A percentile compares a stretch with the other conserved stretches of the same genome.
phyloP scores from a whole-genome alignment of 2,329 filamentous ascomycete species.

The Talaromyces sp. region DNA sequence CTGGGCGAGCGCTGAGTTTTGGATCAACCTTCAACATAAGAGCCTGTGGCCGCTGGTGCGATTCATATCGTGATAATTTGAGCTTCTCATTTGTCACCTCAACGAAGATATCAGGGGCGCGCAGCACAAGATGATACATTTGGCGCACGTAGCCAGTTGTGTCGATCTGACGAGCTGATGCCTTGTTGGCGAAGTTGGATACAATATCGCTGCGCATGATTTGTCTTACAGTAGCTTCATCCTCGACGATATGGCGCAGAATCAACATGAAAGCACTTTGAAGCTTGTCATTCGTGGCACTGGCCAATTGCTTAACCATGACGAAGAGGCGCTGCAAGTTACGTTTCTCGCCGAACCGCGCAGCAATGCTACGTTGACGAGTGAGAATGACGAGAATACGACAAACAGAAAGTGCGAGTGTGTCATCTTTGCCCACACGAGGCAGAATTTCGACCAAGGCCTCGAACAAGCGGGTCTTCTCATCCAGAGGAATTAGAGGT shows the following conservation, averaged over 20 bases:
- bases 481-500: conserved; percentile 63
- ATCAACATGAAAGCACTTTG: conserved; percentile 79
- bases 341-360: conserved; percentile 78
- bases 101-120: conserved; percentile 82
- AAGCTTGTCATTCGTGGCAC: conserved; percentile 74
- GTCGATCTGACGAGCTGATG: conserved; percentile 64
- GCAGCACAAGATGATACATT: conserved; percentile 76
- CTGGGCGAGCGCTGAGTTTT: conserved; percentile 26
- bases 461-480: conserved; percentile 73
- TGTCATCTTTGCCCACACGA: conserved; percentile 82
- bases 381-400: conserved; percentile 88
- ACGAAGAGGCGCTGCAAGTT: conserved; percentile 89
- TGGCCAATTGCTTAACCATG: conserved; percentile 90
- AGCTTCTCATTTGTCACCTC: conserved; percentile 84
- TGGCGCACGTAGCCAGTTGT: conserved; percentile 73
- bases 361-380: conserved; percentile 73
- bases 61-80: conserved; percentile 68
- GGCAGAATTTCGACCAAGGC: conserved; percentile 82
- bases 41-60: conserved; percentile 55
- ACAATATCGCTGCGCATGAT: conserved; percentile 90
- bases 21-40: conserved; percentile 57
- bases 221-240: conserved; percentile 85
- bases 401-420: conserved; percentile 78
- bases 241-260: conserved; percentile 89
- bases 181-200: conserved; percentile 68